These are phyloP conservation scores for Yamagishiella unicocca DNA, from an alignment of 139 green algal species.

Conservation along the genomic window DNA sequence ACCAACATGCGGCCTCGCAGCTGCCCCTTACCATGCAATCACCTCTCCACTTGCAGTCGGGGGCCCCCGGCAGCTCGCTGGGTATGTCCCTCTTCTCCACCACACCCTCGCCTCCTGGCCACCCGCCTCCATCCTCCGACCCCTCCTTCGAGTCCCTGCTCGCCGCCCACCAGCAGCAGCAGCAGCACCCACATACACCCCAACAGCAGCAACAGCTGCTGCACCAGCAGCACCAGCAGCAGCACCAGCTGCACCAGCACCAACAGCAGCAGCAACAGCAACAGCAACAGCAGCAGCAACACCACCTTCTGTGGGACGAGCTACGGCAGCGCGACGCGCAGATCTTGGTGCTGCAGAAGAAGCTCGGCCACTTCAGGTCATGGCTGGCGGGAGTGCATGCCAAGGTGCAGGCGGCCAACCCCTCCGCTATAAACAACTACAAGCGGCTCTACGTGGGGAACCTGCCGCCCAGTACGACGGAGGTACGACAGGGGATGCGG, in stretches of 20 bases:
- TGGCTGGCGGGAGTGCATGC: slow-evolving; percentile 60
- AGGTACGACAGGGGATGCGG: slow-evolving; percentile 52
- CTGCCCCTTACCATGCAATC: not conserved
- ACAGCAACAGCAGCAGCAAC: not conserved
- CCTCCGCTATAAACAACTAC: slow-evolving; percentile 77
- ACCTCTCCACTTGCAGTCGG: not conserved
- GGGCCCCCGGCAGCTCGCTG: not conserved
- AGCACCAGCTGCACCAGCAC: not conserved
- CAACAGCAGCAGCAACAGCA: not conserved
- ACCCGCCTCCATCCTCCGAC: no score
- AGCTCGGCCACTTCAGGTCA: slow-evolving; percentile 59
- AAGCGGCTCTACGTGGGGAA: slow-evolving; percentile 83
- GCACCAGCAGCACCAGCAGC: slow-evolving; percentile 5
- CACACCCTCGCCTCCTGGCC: no score
- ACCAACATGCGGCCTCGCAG: not conserved
- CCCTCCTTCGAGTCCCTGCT: no score
- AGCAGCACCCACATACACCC: not conserved
- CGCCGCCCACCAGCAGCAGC: not conserved
- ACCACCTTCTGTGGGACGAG: slow-evolving; percentile 41
- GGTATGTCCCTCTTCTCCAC: not conserved
- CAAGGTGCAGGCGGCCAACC: slow-evolving; percentile 68
- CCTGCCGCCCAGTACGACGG: slow-evolving; percentile 68
- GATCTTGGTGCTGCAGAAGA: slow-evolving; percentile 48
- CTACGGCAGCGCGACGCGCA: slow-evolving; percentile 24
- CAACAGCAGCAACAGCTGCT: not conserved